These are phyloP conservation scores for Termitomyces sp. DNA, from an alignment of 768 basidiomycete species.

Conservation along the genomic window DNA sequence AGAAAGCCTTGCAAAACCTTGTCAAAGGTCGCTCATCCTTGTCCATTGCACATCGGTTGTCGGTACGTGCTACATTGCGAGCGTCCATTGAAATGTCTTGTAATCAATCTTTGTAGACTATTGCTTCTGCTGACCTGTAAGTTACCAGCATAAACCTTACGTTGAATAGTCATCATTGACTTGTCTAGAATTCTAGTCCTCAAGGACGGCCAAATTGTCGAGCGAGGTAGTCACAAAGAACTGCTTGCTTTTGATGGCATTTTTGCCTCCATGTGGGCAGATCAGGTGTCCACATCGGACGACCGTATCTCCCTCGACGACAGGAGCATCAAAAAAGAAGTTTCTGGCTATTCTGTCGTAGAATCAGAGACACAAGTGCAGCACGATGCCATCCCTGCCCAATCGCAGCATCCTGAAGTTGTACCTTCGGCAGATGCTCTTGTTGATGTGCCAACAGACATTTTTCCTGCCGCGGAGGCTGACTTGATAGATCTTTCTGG, in stretches of 20 bases:
- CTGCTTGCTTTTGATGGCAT: conserved; percentile 65
- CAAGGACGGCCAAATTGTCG: conserved; percentile 84
- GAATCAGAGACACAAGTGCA: conserved; percentile 17
- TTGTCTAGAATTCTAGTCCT: conserved; percentile 78
- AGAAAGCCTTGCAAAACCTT: conserved; percentile 79
- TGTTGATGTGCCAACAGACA: conserved; percentile 3
- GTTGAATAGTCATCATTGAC: neutral
- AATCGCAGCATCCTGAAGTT: conserved; percentile 5
- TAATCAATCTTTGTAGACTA: conserved; percentile 31
- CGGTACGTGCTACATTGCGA: conserved; percentile 38
- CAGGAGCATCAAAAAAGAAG: conserved; percentile 30
- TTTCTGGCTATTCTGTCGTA: conserved; percentile 42
- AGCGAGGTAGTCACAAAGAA: conserved; percentile 77
- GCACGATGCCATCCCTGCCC: neutral
- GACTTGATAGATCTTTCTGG: conserved; percentile 7
- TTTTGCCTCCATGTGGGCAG: conserved; percentile 87
- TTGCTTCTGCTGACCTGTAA: conserved; percentile 59
- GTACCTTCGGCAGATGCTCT: conserved; percentile 6
- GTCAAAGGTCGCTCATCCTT: conserved; percentile 68
- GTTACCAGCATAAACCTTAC: conserved; percentile 17
- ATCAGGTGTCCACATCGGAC: conserved; percentile 68
- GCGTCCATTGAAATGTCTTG: conserved; percentile 6
- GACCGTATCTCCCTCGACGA: conserved; percentile 29
- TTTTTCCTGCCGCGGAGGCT: neutral
- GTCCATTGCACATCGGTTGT: conserved; percentile 77